These are phyloP conservation scores for Trichoderma breve DNA, from an alignment of 2,329 filamentous ascomycete genomes.

Conservation along the genomic window DNA sequence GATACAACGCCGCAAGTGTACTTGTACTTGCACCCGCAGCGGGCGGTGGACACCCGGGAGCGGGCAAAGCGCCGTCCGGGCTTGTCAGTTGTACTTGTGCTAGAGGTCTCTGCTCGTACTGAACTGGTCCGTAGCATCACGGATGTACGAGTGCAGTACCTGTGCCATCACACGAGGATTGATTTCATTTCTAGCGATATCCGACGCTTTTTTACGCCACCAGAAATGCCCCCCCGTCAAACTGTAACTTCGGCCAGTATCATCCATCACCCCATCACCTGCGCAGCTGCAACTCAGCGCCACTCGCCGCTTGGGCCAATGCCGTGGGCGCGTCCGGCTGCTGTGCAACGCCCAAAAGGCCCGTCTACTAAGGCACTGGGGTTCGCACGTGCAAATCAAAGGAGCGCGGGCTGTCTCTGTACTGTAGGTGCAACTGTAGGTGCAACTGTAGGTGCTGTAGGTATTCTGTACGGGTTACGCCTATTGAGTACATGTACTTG, in stretches of 20 bases:
- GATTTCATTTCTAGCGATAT: background rate
- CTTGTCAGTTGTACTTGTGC: background rate
- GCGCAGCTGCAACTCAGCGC: constrained; percentile 3
- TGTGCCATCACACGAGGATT: background rate
- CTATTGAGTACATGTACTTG: background rate
- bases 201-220: constrained; percentile 2
- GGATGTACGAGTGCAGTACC: no score
- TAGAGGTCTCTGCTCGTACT: background rate
- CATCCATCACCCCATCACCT: background rate
- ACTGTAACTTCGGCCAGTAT: background rate
- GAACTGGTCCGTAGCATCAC: no score
- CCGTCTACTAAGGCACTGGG: background rate
- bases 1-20: background rate
- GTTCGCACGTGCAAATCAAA: background rate
- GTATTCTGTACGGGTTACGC: background rate
- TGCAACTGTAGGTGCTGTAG: background rate
- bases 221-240: background rate
- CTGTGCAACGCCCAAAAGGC: constrained; percentile 8
- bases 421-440: background rate
- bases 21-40: background rate
- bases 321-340: constrained; percentile 1
- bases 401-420: background rate
- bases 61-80: background rate
- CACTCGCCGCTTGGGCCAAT: constrained; percentile 5
- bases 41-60: background rate